Conservation (phyloP, 2,329 filamentous ascomycete species). For the Xylariaceae sp. region DNA sequence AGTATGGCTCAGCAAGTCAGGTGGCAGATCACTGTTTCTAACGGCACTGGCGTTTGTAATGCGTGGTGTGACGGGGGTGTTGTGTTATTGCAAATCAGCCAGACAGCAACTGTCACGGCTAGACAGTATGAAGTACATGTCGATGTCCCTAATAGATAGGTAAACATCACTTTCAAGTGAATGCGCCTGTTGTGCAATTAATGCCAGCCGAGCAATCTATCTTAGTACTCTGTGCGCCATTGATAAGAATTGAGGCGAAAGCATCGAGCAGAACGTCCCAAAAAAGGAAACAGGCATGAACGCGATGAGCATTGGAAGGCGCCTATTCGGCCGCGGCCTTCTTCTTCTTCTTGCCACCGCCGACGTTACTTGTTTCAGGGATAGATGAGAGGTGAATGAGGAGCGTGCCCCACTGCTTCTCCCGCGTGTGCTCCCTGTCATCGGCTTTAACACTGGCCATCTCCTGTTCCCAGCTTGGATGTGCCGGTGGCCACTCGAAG, state of each 20-base stretch:
- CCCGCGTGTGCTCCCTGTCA: slow-evolving; percentile 51
- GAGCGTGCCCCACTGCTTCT: slow-evolving; percentile 83
- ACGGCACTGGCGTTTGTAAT: not conserved
- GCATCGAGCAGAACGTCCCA: slow-evolving; percentile 19
- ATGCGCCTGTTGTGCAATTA: slow-evolving; percentile 4
- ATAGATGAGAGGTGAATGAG: slow-evolving; percentile 84
- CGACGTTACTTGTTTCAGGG: slow-evolving; percentile 45
- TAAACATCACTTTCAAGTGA: slow-evolving; percentile 2
- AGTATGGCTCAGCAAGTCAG: not conserved
- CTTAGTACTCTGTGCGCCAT: slow-evolving; percentile 42
- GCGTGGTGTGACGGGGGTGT: not conserved
- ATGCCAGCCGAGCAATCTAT: slow-evolving; percentile 38
- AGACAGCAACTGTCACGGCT: slow-evolving; percentile 6
- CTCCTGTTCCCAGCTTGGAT: slow-evolving; percentile 21
- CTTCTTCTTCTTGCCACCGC: slow-evolving; percentile 63
- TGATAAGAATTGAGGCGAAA: slow-evolving; percentile 34
- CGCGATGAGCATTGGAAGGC: slow-evolving; percentile 23
- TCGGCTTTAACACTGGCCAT: slow-evolving; percentile 19
- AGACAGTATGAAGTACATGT: slow-evolving; percentile 18
- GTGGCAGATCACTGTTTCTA: not conserved
- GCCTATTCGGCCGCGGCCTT: slow-evolving; percentile 53
- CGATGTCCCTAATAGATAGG: slow-evolving; percentile 6
- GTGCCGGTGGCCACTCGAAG: slow-evolving; percentile 72
- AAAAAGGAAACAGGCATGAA: slow-evolving; percentile 39
- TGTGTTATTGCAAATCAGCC: slow-evolving; percentile 9